Conservation (phyloP, 1,139 yeast species). For the Meyerozyma athensensis region DNA sequence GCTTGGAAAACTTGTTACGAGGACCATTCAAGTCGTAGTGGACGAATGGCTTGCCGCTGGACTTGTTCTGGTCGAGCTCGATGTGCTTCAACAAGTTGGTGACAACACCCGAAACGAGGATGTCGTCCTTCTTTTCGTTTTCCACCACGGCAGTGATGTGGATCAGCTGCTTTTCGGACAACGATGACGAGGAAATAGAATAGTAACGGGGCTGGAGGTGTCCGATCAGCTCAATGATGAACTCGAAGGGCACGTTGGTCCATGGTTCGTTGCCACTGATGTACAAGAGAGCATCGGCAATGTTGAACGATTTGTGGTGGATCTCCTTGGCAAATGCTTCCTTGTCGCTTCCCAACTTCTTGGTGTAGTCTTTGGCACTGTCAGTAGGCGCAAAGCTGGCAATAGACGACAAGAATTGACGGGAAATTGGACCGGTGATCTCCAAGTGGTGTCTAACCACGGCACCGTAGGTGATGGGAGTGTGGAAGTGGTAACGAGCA, state of each 20-base stretch:
- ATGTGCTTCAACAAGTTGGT: constrained; percentile 82
- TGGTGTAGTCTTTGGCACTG: constrained; percentile 48
- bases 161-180: constrained; percentile 67
- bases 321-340: constrained; percentile 61
- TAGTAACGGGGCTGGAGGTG: constrained; percentile 92
- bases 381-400: constrained; percentile 78
- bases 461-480: constrained; percentile 87
- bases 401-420: constrained; percentile 76
- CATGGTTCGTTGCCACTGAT: constrained; percentile 65
- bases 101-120: constrained; percentile 72
- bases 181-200: constrained; percentile 89
- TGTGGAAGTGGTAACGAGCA: constrained; percentile 69
- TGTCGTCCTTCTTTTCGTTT: constrained; percentile 47
- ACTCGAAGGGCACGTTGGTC: constrained; percentile 77
- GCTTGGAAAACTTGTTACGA: constrained; percentile 50
- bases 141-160: constrained; percentile 94
- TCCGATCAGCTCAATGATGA: constrained; percentile 74
- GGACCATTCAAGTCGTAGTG: constrained; percentile 80
- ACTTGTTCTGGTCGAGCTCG: constrained; percentile 57
- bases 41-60: constrained; percentile 40
- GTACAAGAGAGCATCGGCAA: constrained; percentile 67
- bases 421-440: constrained; percentile 88
- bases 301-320: constrained; percentile 55
- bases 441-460: constrained; percentile 84
- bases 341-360: constrained; percentile 64